Evolutionary conservation across 164 flowering plant genomes (phyloP).

Genomic region (grape (Vitis vinifera)): DNA sequence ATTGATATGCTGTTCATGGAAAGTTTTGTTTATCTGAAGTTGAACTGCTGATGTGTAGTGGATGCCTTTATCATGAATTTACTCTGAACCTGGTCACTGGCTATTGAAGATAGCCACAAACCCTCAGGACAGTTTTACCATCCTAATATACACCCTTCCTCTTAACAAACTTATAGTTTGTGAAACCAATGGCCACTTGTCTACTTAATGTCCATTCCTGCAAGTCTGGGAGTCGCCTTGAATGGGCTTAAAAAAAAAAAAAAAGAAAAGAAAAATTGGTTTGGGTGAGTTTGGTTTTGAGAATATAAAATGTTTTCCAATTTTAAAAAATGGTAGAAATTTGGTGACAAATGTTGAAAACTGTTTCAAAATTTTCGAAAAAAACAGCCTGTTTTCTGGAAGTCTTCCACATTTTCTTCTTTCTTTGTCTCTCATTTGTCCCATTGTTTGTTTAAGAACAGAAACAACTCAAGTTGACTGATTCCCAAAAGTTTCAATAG

Average conservation of each 20-base stretch:
- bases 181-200: neutral
- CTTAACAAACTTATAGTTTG: constrained; percentile 12
- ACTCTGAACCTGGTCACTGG: constrained; percentile 27
- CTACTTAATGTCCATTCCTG: constrained; percentile 3
- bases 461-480: too few species aligned
- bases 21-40: constrained; percentile 74
- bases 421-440: neutral
- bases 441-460: neutral
- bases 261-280: neutral
- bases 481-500: too few species aligned
- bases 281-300: neutral
- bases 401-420: neutral
- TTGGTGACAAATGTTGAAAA: too few species aligned
- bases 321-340: neutral
- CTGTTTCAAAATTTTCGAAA: too few species aligned
- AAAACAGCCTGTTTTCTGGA: too few species aligned
- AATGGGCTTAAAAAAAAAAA: neutral
- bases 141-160: neutral
- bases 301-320: neutral
- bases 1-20: constrained; percentile 80
- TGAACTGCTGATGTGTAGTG: constrained; percentile 43
- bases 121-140: constrained; percentile 7
- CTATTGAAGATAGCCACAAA: constrained; percentile 28
- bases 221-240: neutral
- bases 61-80: constrained; percentile 35